phyloP scores from a whole-genome alignment of 805 yeast species.

The Wickerhamomyces mucosus region DNA sequence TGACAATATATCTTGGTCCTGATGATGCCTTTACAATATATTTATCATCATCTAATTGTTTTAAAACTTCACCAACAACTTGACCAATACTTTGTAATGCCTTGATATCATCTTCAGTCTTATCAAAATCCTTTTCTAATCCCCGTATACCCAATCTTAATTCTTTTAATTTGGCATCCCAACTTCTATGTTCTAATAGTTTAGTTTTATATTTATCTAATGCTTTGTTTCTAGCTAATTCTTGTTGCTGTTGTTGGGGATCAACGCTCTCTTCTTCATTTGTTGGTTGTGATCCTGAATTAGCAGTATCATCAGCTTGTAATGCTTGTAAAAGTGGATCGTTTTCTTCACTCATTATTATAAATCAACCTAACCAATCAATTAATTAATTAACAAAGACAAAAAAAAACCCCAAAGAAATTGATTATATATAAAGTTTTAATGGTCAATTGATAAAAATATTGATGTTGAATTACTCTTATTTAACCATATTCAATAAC shows the following conservation, averaged over 20 bases:
- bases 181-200: constrained; percentile 84
- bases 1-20: constrained; percentile 96
- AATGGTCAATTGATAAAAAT: background rate
- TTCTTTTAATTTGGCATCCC: constrained; percentile 86
- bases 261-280: constrained; percentile 13
- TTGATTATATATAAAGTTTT: background rate
- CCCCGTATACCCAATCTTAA: constrained; percentile 76
- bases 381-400: too few species aligned
- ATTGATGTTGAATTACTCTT: too few species aligned
- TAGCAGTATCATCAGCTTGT: constrained; percentile 13
- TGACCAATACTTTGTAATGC: constrained; percentile 97
- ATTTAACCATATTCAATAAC: too few species aligned
- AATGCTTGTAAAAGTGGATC: constrained; percentile 74
- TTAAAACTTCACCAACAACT: constrained; percentile 92
- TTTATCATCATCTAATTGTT: constrained; percentile 89
- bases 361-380: too few species aligned
- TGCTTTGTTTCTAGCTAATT: constrained; percentile 72
- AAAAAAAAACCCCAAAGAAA: background rate
- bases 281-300: constrained; percentile 2
- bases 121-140: constrained; percentile 73
- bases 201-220: constrained; percentile 72
- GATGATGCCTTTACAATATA: constrained; percentile 93
- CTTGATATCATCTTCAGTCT: constrained; percentile 94
- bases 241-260: constrained; percentile 25
- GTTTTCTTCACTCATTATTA: constrained; percentile 53